Evolutionary conservation across 495 filamentous ascomycete species (phyloP), one percentile per base, ranked within the genome.

Genomic region (Penicillium verhagenii): DNA sequence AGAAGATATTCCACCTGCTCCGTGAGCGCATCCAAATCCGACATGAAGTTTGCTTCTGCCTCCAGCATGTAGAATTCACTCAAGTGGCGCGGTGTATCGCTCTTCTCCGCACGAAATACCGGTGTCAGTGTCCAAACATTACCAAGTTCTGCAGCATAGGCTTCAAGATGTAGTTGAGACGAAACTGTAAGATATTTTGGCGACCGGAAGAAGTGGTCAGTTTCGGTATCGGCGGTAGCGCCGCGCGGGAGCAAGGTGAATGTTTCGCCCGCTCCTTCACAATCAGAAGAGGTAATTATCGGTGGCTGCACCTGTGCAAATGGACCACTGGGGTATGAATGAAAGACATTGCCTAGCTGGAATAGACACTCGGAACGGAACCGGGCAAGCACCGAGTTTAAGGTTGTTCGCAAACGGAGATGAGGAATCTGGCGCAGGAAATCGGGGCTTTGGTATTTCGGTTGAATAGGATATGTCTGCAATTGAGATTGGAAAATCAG

Each of bases 41-140:
- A 75, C 47, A 86, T 84, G 67, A 96, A 96, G 66, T 81, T 85
- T 48, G 89, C 72, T 70, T 98, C 94, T 7, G 85, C 92, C 72
- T 98, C 94, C 2, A 98, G 82, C 94, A 98, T 98, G 72, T 97
- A 97, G 69, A 98, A 98, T 63, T 98, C 94, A 74, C 90, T 96
- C 43, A 97, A 76, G 72, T 98, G 94, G 31, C 95, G 87, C 14
- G 92, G 82, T 6, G 94, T 97, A 70, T 97, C 92, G 67, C 91
- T 96, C 72, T 84, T 89, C 67, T 98, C 94, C 4, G 94, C 95
- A 39, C 94, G 85, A 65, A 98, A 98, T 2, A 91, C 91, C 14
- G 94, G 94, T 9, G 92, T 92, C 18, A 98, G 70, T 3, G 95
- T 88, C 94, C 94, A 98, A 16, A 97, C 95, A 63, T 88, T 90